Conservation (phyloP, 2,329 filamentous ascomycete species). For the Xylariaceae sp. region DNA sequence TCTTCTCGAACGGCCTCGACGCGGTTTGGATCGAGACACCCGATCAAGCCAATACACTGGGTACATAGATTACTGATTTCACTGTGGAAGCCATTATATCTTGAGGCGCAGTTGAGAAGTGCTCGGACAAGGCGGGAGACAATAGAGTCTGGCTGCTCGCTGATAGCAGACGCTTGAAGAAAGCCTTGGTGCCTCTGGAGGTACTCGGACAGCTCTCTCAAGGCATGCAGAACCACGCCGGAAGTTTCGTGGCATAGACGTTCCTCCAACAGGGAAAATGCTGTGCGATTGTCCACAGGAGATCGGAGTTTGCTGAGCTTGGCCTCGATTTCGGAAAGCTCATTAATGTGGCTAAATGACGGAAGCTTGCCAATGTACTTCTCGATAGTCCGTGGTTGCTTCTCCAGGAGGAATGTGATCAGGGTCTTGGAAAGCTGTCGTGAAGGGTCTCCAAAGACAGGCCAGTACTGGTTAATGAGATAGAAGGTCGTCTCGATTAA, state of each 20-base stretch:
- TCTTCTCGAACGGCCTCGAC: constrained; percentile 75
- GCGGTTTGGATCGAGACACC: constrained; percentile 85
- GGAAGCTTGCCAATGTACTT: constrained; percentile 71
- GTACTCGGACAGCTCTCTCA: constrained; percentile 71
- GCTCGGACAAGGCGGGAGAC: constrained; percentile 68
- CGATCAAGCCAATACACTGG: constrained; percentile 79
- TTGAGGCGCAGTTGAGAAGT: constrained; percentile 78
- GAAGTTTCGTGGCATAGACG: constrained; percentile 79
- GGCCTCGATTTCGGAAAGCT: constrained; percentile 62
- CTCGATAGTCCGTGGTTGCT: constrained; percentile 55
- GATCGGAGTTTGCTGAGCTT: constrained; percentile 61
- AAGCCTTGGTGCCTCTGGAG: constrained; percentile 69
- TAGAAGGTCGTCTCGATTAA: constrained; percentile 87
- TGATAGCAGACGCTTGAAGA: constrained; percentile 72
- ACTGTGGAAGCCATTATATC: constrained; percentile 63
- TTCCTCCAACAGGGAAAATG: constrained; percentile 65
- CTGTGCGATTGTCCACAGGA: constrained; percentile 59
- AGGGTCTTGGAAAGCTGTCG: constrained; percentile 56
- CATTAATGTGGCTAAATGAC: constrained; percentile 64
- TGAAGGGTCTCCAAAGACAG: constrained; percentile 55
- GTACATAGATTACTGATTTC: constrained; percentile 70
- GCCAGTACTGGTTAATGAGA: constrained; percentile 79
- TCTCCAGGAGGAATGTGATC: constrained; percentile 60
- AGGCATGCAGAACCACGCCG: constrained; percentile 75
- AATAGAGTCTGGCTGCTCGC: constrained; percentile 75